A percentile compares a stretch with the other conserved stretches of the same genome.
phyloP scores from a whole-genome alignment of 495 filamentous ascomycete species.

The Zalerion maritima region DNA sequence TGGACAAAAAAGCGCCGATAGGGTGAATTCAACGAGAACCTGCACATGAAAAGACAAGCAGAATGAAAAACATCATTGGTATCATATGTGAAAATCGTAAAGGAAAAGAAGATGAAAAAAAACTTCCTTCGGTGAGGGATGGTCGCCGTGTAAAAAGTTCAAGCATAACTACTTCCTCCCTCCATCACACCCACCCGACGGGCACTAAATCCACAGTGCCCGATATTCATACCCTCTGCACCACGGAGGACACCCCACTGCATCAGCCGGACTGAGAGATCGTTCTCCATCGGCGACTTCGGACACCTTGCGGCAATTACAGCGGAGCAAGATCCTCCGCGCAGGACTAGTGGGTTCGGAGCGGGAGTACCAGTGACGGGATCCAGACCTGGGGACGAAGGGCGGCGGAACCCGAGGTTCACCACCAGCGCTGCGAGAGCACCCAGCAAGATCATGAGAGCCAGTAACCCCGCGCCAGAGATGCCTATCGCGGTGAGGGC shows the following conservation, averaged over 20 bases:
- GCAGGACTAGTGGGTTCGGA: constrained; percentile 27
- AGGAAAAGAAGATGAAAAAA: no score
- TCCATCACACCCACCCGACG: constrained; percentile 13
- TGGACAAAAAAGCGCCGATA: no score
- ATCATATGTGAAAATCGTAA: no score
- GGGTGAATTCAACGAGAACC: no score
- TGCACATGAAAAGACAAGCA: no score
- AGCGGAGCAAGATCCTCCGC: constrained; percentile 24
- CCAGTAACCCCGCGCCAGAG: constrained; percentile 19
- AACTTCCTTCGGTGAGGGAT: no score
- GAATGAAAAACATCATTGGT: no score
- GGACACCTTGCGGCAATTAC: constrained; percentile 29
- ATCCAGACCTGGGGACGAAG: no score
- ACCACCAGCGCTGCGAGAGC: constrained; percentile 15
- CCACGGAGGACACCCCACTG: constrained; percentile 28
- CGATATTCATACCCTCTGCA: constrained; percentile 14
- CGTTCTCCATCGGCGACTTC: constrained; percentile 6
- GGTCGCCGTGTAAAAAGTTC: background rate
- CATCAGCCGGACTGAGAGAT: constrained; percentile 15
- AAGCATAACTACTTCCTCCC: constrained; percentile 25
- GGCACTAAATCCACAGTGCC: constrained; percentile 24
- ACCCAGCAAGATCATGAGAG: constrained; percentile 19
- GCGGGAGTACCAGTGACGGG: constrained; percentile 12
- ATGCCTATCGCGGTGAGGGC: constrained; percentile 14
- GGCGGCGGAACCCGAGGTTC: constrained; percentile 17